A percentile compares a stretch with the other conserved stretches of the same genome.
Evolutionary conservation across 805 yeast species (phyloP).

Genomic region (Hanseniaspora mollemarum): DNA sequence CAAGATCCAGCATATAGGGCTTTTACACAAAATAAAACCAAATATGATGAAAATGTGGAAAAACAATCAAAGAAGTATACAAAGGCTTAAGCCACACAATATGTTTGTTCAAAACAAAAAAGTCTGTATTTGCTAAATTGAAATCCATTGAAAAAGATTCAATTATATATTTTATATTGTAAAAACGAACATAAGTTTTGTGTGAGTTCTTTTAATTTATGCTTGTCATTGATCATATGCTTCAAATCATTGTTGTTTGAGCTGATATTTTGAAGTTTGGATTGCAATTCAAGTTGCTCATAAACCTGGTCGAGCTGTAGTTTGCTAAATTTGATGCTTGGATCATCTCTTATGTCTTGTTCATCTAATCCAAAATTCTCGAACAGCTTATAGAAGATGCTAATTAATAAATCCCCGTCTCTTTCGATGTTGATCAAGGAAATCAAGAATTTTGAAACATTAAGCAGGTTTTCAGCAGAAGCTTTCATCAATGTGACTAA

Average conservation of each 20-base stretch:
- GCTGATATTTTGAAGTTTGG: neutral
- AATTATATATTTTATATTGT: constrained; percentile 13
- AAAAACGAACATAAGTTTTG: constrained; percentile 7
- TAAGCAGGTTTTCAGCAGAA: neutral
- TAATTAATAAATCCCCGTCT: constrained; percentile 1
- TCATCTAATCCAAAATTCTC: constrained; percentile 13
- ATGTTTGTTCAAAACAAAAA: neutral
- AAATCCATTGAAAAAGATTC: neutral
- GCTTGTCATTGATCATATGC: constrained; percentile 1
- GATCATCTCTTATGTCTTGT: constrained; percentile 7
- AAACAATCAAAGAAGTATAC: constrained; percentile 73
- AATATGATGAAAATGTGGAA: constrained; percentile 63
- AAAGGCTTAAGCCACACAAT: no score
- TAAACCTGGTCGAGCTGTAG: constrained; percentile 11
- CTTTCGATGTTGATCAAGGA: constrained; percentile 9
- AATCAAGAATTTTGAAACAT: constrained; percentile 5
- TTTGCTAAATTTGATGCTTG: neutral
- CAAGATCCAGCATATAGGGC: constrained; percentile 95
- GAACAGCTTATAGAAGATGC: constrained; percentile 11
- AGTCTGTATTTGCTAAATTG: neutral
- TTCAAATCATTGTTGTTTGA: neutral
- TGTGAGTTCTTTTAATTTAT: constrained; percentile 8
- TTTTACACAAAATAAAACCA: constrained; percentile 52
- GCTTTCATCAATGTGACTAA: constrained; percentile 3
- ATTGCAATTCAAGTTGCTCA: constrained; percentile 2